Evolutionary conservation across 2,329 filamentous ascomycete genomes (phyloP).

Genomic region (Zymoseptoria crescenta): DNA sequence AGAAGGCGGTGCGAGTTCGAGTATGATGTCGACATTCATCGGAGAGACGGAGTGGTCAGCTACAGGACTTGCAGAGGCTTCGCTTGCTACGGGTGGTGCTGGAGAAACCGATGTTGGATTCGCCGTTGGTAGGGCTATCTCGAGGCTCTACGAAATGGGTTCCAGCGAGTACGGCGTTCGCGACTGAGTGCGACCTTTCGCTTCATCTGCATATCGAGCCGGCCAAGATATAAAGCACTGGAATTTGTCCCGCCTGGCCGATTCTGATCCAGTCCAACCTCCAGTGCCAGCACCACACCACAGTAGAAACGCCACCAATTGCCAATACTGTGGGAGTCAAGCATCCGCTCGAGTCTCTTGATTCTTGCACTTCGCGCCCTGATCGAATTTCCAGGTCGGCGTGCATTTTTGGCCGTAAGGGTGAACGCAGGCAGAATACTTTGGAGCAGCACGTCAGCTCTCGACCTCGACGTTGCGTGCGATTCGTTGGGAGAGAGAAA

Average conservation of each 20-base stretch:
- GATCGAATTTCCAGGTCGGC: too few species aligned
- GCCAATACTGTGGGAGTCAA: too few species aligned
- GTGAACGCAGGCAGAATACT: too few species aligned
- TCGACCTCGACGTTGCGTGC: too few species aligned
- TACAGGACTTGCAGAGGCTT: constrained; percentile 20
- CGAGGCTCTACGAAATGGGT: constrained; percentile 24
- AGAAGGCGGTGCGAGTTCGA: constrained; percentile 21
- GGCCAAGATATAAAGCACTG: neutral
- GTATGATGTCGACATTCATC: constrained; percentile 26
- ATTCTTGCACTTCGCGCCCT: too few species aligned
- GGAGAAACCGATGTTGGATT: constrained; percentile 26
- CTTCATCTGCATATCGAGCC: neutral
- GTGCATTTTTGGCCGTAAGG: too few species aligned
- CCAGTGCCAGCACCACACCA: too few species aligned
- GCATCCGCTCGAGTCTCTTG: too few species aligned
- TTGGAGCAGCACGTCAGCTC: too few species aligned
- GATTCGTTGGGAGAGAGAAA: too few species aligned
- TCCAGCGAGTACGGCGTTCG: constrained; percentile 10
- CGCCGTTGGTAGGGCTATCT: constrained; percentile 23
- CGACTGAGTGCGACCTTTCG: neutral
- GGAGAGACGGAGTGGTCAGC: constrained; percentile 25
- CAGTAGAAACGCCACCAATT: too few species aligned
- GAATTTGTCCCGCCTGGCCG: neutral
- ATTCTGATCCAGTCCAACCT: too few species aligned
- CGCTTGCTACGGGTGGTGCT: constrained; percentile 22